A percentile compares a stretch with the other conserved stretches of the same genome.
Evolutionary conservation across 2,329 filamentous ascomycete species (phyloP).

Genomic region (Cladobotryum protrusum): DNA sequence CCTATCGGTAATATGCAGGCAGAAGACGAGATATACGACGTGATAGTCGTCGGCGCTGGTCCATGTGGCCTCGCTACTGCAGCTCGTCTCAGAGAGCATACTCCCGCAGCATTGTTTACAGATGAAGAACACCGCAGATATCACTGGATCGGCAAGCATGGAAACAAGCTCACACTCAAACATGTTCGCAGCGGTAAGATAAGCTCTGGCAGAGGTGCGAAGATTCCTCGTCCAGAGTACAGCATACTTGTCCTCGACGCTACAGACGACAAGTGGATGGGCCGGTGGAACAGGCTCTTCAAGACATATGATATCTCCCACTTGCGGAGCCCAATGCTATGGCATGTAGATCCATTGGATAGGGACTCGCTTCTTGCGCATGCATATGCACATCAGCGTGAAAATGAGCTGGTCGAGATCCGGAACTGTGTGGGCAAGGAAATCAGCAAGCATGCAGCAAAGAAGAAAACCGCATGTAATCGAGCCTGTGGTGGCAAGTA

Average conservation of each 20-base stretch:
- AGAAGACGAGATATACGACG: slow-evolving; percentile 48
- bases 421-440: slow-evolving; percentile 71
- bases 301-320: slow-evolving; percentile 62
- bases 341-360: slow-evolving; percentile 71
- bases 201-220: slow-evolving; percentile 7
- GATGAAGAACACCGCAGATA: slow-evolving; percentile 79
- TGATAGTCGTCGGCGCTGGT: slow-evolving; percentile 68
- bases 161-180: slow-evolving; percentile 53
- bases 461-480: slow-evolving; percentile 50
- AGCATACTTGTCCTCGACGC: slow-evolving; percentile 62
- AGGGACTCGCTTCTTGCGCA: slow-evolving; percentile 67
- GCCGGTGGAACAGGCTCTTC: slow-evolving; percentile 65
- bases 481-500: slow-evolving; percentile 37
- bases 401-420: slow-evolving; percentile 62
- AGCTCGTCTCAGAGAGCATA: slow-evolving; percentile 63
- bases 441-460: slow-evolving; percentile 65
- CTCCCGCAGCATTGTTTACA: slow-evolving; percentile 73
- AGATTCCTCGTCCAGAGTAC: slow-evolving; percentile 19
- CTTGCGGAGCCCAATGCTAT: slow-evolving; percentile 74
- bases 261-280: slow-evolving; percentile 58
- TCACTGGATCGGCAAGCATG: slow-evolving; percentile 66
- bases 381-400: slow-evolving; percentile 54
- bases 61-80: slow-evolving; percentile 70
- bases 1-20: neutral
- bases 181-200: slow-evolving; percentile 30